phyloP scores from a whole-genome alignment of 768 basidiomycete genomes.

The Suillus discolor region DNA sequence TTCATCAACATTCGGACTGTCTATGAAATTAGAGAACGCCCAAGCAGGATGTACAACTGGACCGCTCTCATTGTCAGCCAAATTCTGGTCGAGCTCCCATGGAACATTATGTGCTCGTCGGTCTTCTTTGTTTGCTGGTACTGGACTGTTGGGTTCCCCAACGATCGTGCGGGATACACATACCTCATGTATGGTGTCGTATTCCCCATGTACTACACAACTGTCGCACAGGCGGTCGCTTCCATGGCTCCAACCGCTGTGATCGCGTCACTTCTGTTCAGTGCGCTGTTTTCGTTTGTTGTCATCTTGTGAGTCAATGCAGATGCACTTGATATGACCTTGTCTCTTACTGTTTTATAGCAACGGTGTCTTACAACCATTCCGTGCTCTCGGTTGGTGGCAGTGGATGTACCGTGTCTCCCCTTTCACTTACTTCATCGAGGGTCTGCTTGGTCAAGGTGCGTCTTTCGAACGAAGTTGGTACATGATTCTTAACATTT shows the following conservation, averaged over 20 bases:
- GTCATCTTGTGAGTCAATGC: constrained; percentile 51
- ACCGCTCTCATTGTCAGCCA: constrained; percentile 56
- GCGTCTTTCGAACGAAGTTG: constrained; percentile 14
- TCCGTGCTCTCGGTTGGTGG: constrained; percentile 65
- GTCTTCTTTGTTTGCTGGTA: constrained; percentile 71
- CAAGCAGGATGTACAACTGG: constrained; percentile 70
- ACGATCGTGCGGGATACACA: constrained; percentile 57
- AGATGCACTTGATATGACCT: neutral
- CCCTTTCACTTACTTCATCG: neutral
- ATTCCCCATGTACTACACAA: constrained; percentile 64
- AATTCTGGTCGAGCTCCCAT: constrained; percentile 59
- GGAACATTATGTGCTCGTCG: constrained; percentile 59
- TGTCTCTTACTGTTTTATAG: constrained; percentile 17
- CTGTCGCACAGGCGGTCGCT: constrained; percentile 61
- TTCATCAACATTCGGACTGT: constrained; percentile 59
- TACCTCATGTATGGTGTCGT: constrained; percentile 55
- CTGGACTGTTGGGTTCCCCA: constrained; percentile 66
- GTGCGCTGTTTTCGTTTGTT: constrained; percentile 62
- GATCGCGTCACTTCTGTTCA: constrained; percentile 60
- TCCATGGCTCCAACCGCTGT: constrained; percentile 62
- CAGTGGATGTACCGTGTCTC: constrained; percentile 57
- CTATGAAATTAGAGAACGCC: constrained; percentile 67
- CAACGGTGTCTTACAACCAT: constrained; percentile 71
- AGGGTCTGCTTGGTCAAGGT: constrained; percentile 41
- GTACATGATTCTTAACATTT: neutral